phyloP scores from a whole-genome alignment of 345 rosid genomes.

The Hypericum androsaemum region DNA sequence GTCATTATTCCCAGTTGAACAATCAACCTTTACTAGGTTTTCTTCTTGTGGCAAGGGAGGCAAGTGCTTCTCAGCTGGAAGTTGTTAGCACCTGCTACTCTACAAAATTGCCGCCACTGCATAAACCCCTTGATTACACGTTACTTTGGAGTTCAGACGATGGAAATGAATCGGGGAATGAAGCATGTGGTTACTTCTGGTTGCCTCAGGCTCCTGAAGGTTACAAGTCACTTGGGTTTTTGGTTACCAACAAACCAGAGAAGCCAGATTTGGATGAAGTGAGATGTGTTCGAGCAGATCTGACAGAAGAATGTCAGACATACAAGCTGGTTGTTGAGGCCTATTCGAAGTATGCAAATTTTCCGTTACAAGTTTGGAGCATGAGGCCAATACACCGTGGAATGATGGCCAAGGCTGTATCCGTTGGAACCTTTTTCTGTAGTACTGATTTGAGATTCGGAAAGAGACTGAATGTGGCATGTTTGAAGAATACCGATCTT shows the following conservation, averaged over 20 bases:
- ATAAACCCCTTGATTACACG: conserved; percentile 48
- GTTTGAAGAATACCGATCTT: conserved; percentile 64
- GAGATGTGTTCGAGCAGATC: conserved; percentile 74
- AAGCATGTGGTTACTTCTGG: conserved; percentile 64
- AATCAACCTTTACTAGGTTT: conserved; percentile 58
- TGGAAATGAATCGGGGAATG: conserved; percentile 19
- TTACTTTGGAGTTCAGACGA: conserved; percentile 43
- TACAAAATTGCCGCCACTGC: conserved; percentile 34
- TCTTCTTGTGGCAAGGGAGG: conserved; percentile 51
- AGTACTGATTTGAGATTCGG: conserved; percentile 28
- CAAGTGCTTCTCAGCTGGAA: conserved; percentile 11
- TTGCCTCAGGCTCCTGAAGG: conserved; percentile 69
- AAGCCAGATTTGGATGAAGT: conserved; percentile 57
- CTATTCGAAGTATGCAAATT: conserved; percentile 24
- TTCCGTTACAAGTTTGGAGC: conserved; percentile 52
- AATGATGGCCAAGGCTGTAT: conserved; percentile 51
- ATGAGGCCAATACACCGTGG: conserved; percentile 65
- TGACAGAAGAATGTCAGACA: conserved; percentile 64
- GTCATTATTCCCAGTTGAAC: conserved; percentile 63
- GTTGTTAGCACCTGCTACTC: conserved; percentile 9
- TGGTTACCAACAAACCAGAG: conserved; percentile 38
- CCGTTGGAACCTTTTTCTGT: conserved; percentile 79
- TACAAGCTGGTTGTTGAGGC: conserved; percentile 35
- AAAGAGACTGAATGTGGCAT: conserved; percentile 38
- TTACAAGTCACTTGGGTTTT: conserved; percentile 71